Conservation (phyloP, 345 rosid genomes). For the Citrus mangshanensis region DNA sequence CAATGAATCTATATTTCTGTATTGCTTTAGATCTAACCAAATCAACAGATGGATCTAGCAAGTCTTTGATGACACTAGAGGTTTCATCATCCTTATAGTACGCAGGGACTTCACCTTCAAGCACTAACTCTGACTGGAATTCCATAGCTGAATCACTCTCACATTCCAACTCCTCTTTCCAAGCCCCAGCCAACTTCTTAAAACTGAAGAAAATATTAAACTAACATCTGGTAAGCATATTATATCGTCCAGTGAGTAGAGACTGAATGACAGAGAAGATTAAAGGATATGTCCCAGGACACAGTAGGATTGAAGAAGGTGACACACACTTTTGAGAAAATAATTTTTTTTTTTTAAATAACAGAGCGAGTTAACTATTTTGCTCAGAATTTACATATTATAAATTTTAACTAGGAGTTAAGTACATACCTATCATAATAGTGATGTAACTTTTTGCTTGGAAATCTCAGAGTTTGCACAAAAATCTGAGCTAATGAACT, state of each 20-base stretch:
- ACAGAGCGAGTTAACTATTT: neutral
- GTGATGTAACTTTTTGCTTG: conserved; percentile 60
- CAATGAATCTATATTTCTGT: conserved; percentile 52
- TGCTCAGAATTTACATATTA: neutral
- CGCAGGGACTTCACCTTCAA: conserved; percentile 37
- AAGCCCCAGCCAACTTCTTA: conserved; percentile 58
- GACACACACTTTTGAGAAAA: neutral
- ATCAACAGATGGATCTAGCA: conserved; percentile 60
- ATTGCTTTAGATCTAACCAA: conserved; percentile 47
- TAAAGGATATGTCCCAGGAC: neutral
- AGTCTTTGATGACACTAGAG: conserved; percentile 42
- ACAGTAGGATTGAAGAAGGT: conserved; percentile 1
- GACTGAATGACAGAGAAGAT: neutral
- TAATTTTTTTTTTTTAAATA: no score
- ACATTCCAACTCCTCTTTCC: conserved; percentile 54
- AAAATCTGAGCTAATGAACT: conserved; percentile 60
- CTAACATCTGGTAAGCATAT: neutral
- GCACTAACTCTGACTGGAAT: conserved; percentile 32
- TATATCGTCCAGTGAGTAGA: neutral
- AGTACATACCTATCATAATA: conserved; percentile 65
- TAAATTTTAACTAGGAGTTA: neutral
- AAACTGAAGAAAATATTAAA: conserved; percentile 47
- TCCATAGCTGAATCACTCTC: conserved; percentile 27
- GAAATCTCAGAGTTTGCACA: conserved; percentile 65
- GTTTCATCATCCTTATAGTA: conserved; percentile 45